Conservation (phyloP, 805 yeast genomes). For the Candida germanica region DNA sequence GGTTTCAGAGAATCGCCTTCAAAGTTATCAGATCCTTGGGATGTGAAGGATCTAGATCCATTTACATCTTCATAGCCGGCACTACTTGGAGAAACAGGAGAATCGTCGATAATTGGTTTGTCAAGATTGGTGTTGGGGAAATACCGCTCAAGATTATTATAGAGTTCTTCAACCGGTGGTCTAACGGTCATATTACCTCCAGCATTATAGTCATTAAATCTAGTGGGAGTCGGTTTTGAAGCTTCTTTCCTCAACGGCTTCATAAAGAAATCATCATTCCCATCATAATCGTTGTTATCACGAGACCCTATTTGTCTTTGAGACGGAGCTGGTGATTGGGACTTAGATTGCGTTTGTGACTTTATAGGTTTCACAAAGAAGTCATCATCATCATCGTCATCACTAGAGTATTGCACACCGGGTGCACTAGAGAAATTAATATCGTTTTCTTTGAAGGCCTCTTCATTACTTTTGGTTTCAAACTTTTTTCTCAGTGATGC, state of each 20-base stretch:
- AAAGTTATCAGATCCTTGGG: slow-evolving; percentile 1
- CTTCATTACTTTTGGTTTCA: slow-evolving; percentile 19
- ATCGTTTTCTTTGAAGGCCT: slow-evolving; percentile 66
- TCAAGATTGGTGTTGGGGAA: slow-evolving; percentile 93
- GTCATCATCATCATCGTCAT: slow-evolving; percentile 27
- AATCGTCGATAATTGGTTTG: slow-evolving; percentile 79
- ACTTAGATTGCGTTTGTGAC: slow-evolving; percentile 5
- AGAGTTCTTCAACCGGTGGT: slow-evolving; percentile 93
- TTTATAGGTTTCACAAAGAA: slow-evolving; percentile 30
- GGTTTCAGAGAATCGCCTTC: not conserved
- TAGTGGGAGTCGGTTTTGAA: not conserved
- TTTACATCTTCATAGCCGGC: not conserved
- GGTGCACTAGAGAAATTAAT: slow-evolving; percentile 79
- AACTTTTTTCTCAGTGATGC: slow-evolving; percentile 8
- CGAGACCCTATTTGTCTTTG: too few species aligned
- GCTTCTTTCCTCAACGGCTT: not conserved
- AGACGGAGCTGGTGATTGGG: too few species aligned
- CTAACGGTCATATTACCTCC: slow-evolving; percentile 57
- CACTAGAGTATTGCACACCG: slow-evolving; percentile 19
- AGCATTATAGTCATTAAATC: not conserved
- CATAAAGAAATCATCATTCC: slow-evolving; percentile 24
- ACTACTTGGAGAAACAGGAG: slow-evolving; percentile 48
- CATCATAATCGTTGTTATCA: slow-evolving; percentile 28
- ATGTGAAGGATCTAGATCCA: slow-evolving; percentile 1
- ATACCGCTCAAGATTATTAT: slow-evolving; percentile 84